Conservation (phyloP, 1,284 basidiomycete genomes). For the Volvariella volvacea region DNA sequence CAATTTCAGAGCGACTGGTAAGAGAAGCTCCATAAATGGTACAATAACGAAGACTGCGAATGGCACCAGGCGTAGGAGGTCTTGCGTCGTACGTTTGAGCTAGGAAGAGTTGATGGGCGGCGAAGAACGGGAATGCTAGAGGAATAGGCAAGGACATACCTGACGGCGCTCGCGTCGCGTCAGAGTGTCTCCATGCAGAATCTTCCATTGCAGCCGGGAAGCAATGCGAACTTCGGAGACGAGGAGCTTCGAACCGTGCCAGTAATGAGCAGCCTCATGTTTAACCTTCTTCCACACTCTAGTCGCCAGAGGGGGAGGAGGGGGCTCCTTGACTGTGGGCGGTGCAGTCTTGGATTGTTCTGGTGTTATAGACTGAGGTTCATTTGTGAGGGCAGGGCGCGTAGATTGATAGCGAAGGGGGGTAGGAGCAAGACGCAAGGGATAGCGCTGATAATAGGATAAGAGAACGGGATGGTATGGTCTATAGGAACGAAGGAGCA, state of each 20-base stretch:
- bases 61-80: slow-evolving; percentile 88
- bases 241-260: slow-evolving; percentile 93
- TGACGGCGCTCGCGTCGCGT: slow-evolving; percentile 94
- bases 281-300: slow-evolving; percentile 90
- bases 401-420: slow-evolving; percentile 8
- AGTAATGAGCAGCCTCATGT: slow-evolving; percentile 95
- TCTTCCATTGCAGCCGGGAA: slow-evolving; percentile 82
- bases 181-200: slow-evolving; percentile 85
- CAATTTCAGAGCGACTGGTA: slow-evolving; percentile 93
- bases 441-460: slow-evolving; percentile 11
- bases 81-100: slow-evolving; percentile 90
- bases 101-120: slow-evolving; percentile 22
- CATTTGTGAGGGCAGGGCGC: not conserved
- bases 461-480: slow-evolving; percentile 16
- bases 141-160: slow-evolving; percentile 39
- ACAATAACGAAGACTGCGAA: slow-evolving; percentile 95
- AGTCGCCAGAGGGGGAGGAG: slow-evolving; percentile 45
- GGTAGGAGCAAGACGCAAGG: slow-evolving; percentile 12
- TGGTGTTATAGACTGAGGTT: not conserved
- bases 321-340: slow-evolving; percentile 42
- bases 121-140: slow-evolving; percentile 6
- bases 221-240: slow-evolving; percentile 95
- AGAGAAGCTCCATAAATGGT: slow-evolving; percentile 97
- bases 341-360: slow-evolving; percentile 33
- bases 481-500: slow-evolving; percentile 37